A percentile compares a stretch with the other conserved stretches of the same genome.
phyloP scores from a whole-genome alignment of 2,329 filamentous ascomycete genomes.

The Penicillium freii region DNA sequence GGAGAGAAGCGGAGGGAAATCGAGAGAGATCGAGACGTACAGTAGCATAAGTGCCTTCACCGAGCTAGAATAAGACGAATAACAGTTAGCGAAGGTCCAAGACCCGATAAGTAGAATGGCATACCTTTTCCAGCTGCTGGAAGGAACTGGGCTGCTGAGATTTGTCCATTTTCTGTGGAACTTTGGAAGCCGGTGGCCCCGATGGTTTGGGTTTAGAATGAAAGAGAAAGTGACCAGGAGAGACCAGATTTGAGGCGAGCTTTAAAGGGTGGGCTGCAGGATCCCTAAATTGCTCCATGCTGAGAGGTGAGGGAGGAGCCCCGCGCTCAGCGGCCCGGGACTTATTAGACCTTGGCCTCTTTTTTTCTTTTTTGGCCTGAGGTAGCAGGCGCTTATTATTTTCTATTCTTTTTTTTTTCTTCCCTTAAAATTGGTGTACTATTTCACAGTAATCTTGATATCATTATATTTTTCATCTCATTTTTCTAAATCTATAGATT shows the following conservation, averaged over 20 bases:
- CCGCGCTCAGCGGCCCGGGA: conserved; percentile 22
- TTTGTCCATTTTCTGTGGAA: conserved; percentile 68
- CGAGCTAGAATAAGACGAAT: conserved; percentile 55
- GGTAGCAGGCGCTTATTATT: conserved; percentile 1
- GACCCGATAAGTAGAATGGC: conserved; percentile 1
- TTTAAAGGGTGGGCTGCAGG: conserved; percentile 30
- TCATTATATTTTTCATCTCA: background rate
- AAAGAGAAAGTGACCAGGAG: conserved; percentile 40
- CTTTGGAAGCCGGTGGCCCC: conserved; percentile 15
- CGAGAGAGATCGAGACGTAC: conserved; percentile 55
- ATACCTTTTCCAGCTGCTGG: conserved; percentile 89
- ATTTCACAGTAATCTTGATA: background rate
- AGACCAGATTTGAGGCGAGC: conserved; percentile 35
- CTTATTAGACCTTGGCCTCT: background rate
- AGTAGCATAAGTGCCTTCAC: conserved; percentile 97
- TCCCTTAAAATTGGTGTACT: too few relatives aligned
- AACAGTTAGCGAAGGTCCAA: conserved; percentile 28
- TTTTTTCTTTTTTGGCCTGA: conserved; percentile 15
- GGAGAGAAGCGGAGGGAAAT: conserved; percentile 3
- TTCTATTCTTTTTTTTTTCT: background rate
- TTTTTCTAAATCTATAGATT: conserved; percentile 4
- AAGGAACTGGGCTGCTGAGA: conserved; percentile 93
- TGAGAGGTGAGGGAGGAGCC: conserved; percentile 25
- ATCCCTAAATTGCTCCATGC: conserved; percentile 26
- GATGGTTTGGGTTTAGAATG: conserved; percentile 20